Percentiles rank a stretch among this genome's conserved stretches.
These are phyloP conservation scores for Allium sativum DNA, from an alignment of 106 monocot species.

Conservation along the genomic window DNA sequence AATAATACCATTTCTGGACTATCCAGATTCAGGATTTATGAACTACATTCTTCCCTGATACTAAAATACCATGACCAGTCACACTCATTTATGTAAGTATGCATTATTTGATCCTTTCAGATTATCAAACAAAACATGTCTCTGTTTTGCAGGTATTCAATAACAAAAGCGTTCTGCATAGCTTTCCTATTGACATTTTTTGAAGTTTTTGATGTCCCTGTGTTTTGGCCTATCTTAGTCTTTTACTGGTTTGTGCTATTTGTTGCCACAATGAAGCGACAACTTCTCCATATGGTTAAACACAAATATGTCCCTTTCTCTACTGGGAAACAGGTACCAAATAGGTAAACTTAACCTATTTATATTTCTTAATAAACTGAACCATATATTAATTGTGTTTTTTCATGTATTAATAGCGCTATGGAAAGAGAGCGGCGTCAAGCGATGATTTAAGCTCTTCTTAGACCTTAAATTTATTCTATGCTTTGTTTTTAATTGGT, in stretches of 20 bases:
- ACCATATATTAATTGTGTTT: neutral
- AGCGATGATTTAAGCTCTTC: constrained; percentile 5
- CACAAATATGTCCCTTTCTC: constrained; percentile 83
- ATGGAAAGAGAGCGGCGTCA: constrained; percentile 9
- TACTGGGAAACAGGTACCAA: constrained; percentile 60
- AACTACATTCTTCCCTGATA: too few species aligned
- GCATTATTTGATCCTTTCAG: too few species aligned
- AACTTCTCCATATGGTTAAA: constrained; percentile 81
- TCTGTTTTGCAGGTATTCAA: constrained; percentile 48
- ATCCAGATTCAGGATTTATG: too few species aligned
- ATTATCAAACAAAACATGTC: neutral
- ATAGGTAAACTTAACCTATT: neutral
- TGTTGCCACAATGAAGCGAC: constrained; percentile 70
- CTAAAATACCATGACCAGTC: too few species aligned
- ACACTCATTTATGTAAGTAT: too few species aligned
- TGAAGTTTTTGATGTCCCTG: constrained; percentile 65
- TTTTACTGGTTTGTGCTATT: constrained; percentile 65
- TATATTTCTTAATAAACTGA: neutral
- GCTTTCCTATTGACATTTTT: constrained; percentile 79
- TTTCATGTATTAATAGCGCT: constrained; percentile 8
- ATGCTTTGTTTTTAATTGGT: neutral
- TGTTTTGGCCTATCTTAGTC: constrained; percentile 81
- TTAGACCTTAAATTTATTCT: neutral
- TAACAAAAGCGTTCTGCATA: constrained; percentile 56
- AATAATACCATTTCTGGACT: too few species aligned